Base-by-base conservation (phyloP, 108 stramenopile genomes). In the Skeletonema tropicum region DNA sequence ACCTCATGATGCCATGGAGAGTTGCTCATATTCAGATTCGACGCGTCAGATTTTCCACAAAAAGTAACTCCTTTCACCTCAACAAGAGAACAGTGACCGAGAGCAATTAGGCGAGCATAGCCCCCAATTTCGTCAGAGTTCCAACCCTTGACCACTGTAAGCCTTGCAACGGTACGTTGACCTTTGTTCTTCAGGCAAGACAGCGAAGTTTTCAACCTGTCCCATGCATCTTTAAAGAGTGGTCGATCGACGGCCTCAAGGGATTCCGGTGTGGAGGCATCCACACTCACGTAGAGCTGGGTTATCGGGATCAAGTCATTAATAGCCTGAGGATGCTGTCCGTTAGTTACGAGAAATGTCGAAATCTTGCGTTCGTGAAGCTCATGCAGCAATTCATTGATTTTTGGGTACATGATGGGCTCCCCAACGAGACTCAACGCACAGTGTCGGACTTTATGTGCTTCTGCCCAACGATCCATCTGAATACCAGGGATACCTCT, bases 31-130 rank as follows among this genome's bases (percentile, higher is more conserved):
- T 96, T 97, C 25, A 98, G 87, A 80, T 94, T 96, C 62, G 94
- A 95, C 21, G 95, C 97, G 75, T 97, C 97, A 3, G 91, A 92
- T 62, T 96, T 97, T 26, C 98, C 98, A 64, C 98, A 97, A 77
- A 97, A 98, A 7, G 98, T 98, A 1, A 98, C 97, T 14, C 94
- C 98, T 90, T 98, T 98, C 64, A 97, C 86, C 75, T 98, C 98
- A 25, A 99, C 93, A 42, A 99, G 73, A 13, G 92, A 94, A 13
- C 93, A 93, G 32, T 87, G 80, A 5, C 98, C 98, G 46, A 96
- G 73, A 17, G 90, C 94, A 76, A 98, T 92, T 15, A 98, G 78
- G 45, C 94, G 84, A 36, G 94, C 94, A 74, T 98, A 98, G 57
- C 94, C 94, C 41, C 88, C 89, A 8, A 97, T 70, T 55, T 96